Base-by-base conservation (phyloP, 2,329 filamentous ascomycete genomes). In the Penicillium sp. region DNA sequence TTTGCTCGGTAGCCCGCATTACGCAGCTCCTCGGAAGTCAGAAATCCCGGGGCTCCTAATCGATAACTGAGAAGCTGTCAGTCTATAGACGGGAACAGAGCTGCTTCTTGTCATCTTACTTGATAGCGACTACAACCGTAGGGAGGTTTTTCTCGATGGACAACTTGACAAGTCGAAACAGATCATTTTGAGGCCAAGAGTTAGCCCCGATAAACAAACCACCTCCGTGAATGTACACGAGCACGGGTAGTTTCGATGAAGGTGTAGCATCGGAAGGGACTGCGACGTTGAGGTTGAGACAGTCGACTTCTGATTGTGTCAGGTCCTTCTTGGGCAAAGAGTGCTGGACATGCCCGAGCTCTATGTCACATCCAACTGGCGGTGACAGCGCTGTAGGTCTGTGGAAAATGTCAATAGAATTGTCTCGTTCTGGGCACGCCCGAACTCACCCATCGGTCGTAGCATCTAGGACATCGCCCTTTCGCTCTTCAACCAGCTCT, bases 211-310 rank as follows among this genome's bases (percentile, higher is more conserved):
- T 69, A 2, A 67, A 64, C 44, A 79, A 76, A 0, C 76, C 80
- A 10, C 80, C 79, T 0, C 80, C 80, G 52, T 82, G 79, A 4
- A 83, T 72, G 55, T 80, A 81, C 1, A 79, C 71, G 35, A 81
- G 69, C 0, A 82, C 79, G 0, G 80, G 80, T 2, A 81, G 65
- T 5, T 71, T 72, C 11, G 65, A 63, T 4, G 58, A 48, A 0
- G 30, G 44, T 1, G 54, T 62, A 9, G 41, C 62, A 35, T 52
- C 50, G 6, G 60, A 53, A 1, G 80, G 79, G 0, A 77, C 68
- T 0, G 76, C 75, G 43, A 83, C 75, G 53, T 81, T 81, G 16
- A 82, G 63, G 44, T 79, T 81, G 22, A 83, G 64, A 28, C 79
- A 75, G 44, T 81, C 75, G 3, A 73, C 56, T 20, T 79, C 79